These are phyloP conservation scores for Aspergillus clavatus DNA, from an alignment of 2,329 filamentous ascomycete species.

Conservation along the genomic window DNA sequence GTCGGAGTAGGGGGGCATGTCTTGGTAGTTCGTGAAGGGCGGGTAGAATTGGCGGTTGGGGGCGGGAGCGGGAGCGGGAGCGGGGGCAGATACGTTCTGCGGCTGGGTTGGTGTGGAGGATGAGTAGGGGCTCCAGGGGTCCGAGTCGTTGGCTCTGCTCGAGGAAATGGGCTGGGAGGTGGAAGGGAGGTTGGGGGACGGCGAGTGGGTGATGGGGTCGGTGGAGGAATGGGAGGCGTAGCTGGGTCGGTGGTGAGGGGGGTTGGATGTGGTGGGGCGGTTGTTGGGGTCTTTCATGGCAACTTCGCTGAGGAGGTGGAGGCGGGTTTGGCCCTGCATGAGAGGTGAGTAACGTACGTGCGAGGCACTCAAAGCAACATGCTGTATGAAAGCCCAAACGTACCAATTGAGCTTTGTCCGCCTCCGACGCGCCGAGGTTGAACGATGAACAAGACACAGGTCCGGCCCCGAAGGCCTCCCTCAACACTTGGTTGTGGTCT, in stretches of 20 bases:
- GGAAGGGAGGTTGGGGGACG: conserved; percentile 4
- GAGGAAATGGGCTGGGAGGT: not conserved
- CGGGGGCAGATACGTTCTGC: too few relatives aligned
- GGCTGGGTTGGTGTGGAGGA: not conserved
- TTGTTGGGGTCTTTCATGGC: conserved; percentile 33
- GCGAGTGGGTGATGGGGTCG: conserved; percentile 9
- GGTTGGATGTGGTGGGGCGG: conserved; percentile 4
- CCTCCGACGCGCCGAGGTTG: conserved; percentile 2
- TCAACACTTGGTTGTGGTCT: conserved; percentile 25
- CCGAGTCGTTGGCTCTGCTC: conserved; percentile 4
- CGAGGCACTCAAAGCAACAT: not conserved
- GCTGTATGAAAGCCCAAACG: not conserved
- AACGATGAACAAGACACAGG: not conserved
- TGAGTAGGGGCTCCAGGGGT: conserved; percentile 11
- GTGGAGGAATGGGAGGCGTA: conserved; percentile 10
- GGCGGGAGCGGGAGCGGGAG: too few relatives aligned
- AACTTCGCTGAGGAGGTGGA: conserved; percentile 39
- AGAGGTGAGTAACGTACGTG: not conserved
- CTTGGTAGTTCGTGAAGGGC: conserved; percentile 7
- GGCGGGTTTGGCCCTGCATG: conserved; percentile 25
- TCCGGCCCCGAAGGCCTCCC: conserved; percentile 19
- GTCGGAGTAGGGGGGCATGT: conserved; percentile 12
- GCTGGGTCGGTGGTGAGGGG: conserved; percentile 3
- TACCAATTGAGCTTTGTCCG: not conserved
- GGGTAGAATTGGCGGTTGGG: conserved; percentile 9